A percentile compares a stretch with the other conserved stretches of the same genome.
Evolutionary conservation across 352 stramenopile genomes (phyloP).

Genomic region (Pythium pyrilobum): DNA sequence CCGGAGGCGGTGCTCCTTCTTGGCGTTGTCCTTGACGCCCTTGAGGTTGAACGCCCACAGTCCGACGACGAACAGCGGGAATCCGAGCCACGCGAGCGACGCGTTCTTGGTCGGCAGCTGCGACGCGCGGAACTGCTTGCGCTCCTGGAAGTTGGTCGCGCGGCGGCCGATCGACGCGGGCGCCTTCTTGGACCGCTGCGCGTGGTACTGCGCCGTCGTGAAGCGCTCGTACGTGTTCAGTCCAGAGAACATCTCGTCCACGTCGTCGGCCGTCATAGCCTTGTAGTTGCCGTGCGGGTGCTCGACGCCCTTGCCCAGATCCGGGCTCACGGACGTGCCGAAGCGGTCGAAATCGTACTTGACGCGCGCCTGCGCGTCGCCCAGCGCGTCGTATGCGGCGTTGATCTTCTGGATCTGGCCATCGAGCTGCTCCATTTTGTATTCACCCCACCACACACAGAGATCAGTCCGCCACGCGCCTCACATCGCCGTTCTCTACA

Average conservation of each 20-base stretch:
- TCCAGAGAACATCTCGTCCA: conserved; percentile 68
- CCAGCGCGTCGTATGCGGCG: conserved; percentile 66
- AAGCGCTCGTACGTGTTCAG: conserved; percentile 76
- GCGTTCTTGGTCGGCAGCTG: conserved; percentile 56
- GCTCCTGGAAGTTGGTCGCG: conserved; percentile 52
- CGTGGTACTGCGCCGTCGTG: conserved; percentile 69
- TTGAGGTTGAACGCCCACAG: conserved; percentile 64
- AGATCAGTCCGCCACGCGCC: too few species aligned
- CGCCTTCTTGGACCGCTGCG: conserved; percentile 43
- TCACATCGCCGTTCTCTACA: neutral
- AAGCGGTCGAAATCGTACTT: conserved; percentile 76
- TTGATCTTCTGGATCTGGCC: conserved; percentile 64
- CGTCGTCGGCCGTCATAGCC: conserved; percentile 60
- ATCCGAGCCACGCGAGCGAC: conserved; percentile 57
- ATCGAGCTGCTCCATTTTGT: conserved; percentile 18
- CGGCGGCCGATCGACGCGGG: conserved; percentile 54
- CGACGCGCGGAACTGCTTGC: conserved; percentile 58
- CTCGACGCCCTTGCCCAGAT: conserved; percentile 23
- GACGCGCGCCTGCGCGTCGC: conserved; percentile 34
- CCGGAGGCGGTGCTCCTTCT: conserved; percentile 20
- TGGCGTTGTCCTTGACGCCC: conserved; percentile 45
- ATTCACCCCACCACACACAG: neutral
- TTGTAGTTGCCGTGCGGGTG: conserved; percentile 44
- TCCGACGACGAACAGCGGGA: conserved; percentile 43
- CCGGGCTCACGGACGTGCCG: conserved; percentile 39